A percentile compares a stretch with the other conserved stretches of the same genome.
Conservation (phyloP, 2,329 filamentous ascomycete species). For the Zopfia rhizophila region DNA sequence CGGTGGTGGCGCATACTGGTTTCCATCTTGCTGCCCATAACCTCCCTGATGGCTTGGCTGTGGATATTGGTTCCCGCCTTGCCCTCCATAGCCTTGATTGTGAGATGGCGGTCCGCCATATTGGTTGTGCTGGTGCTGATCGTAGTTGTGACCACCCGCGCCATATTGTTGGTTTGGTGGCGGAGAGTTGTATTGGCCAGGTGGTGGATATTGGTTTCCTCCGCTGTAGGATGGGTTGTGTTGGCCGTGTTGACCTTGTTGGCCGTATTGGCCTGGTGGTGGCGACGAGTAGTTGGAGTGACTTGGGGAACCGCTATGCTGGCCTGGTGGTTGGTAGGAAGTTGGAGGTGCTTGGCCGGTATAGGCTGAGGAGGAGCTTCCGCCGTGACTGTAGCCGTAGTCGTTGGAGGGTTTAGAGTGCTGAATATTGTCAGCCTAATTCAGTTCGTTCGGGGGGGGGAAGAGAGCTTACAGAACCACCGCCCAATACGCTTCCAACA, state of each 20-base stretch:
- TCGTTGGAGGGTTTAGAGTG: slow-evolving; percentile 55
- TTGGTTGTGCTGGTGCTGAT: slow-evolving; percentile 45
- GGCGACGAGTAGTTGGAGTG: slow-evolving; percentile 33
- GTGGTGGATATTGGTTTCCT: slow-evolving; percentile 7
- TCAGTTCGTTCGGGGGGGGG: background rate
- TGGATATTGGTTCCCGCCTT: slow-evolving; percentile 12
- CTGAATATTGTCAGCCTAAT: slow-evolving; percentile 24
- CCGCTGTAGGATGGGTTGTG: slow-evolving; percentile 24
- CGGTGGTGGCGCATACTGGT: slow-evolving; percentile 24
- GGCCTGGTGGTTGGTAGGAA: slow-evolving; percentile 63
- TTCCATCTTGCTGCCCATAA: slow-evolving; percentile 24
- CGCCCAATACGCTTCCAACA: slow-evolving; percentile 48
- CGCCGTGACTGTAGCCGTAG: slow-evolving; percentile 68
- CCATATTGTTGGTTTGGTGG: slow-evolving; percentile 30
- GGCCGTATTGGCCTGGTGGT: slow-evolving; percentile 17
- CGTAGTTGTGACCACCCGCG: slow-evolving; percentile 34
- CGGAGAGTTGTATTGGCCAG: slow-evolving; percentile 10
- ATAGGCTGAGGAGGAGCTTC: slow-evolving; percentile 63
- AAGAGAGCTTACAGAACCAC: slow-evolving; percentile 44
- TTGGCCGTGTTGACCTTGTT: slow-evolving; percentile 30
- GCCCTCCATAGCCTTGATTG: slow-evolving; percentile 33
- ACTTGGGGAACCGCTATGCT: slow-evolving; percentile 27
- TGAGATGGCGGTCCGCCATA: slow-evolving; percentile 16
- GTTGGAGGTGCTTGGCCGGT: slow-evolving; percentile 71
- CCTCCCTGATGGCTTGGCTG: slow-evolving; percentile 2